Base-by-base conservation (phyloP, 768 basidiomycete genomes). In the Phlebiopsis flavidoalba region DNA sequence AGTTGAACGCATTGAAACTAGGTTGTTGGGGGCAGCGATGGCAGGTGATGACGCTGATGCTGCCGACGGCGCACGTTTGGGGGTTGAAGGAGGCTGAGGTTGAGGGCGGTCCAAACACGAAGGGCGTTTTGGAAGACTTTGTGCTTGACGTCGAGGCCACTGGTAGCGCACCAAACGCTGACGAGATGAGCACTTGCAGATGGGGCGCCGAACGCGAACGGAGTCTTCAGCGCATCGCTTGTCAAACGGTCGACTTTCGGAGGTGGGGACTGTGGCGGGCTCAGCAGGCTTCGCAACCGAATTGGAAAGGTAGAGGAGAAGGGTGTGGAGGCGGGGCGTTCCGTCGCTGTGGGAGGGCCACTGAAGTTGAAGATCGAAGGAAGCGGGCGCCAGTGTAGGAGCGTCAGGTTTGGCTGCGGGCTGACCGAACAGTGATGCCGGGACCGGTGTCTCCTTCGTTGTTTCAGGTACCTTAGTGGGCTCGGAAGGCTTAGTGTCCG, bases 1-100 rank as follows among this genome's bases (percentile, higher is more conserved):
- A 86, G 5, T 76, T 68, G 66, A 86, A 86, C 11, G 70, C 64
- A 35, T 76, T 73, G 51, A 84, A 82, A 7, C 74, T 31, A 1
- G 81, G 72, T 65, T n/a, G n/a, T 83, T 81, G 0, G 79, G 70
- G 0, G 74, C 66, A 24, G 81, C 77, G 8, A 71, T 46, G 17
- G 72, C 51, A 19, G 72, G 66, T 62, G 69, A 19, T 62, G 62
- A 17, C 11, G 56, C 40, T 14, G 72, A 31, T 19, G 72, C 64
- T 63, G 69, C 21, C 64, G 64, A 19, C 11, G 56, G 40, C 11
- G 72, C 55, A 0, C 26, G 26, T 31, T 2, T 31, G 26, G 73
- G 63, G 22, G 54, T 11, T 4, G 35, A 24, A 6, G 49, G 17
- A 33, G 58, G 49, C 21, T 59, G 58, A 19, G n/a, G 51, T 14